Evolutionary conservation across 306 rosid genomes (phyloP).

Genomic region (Hylodesmum podocarpum): DNA sequence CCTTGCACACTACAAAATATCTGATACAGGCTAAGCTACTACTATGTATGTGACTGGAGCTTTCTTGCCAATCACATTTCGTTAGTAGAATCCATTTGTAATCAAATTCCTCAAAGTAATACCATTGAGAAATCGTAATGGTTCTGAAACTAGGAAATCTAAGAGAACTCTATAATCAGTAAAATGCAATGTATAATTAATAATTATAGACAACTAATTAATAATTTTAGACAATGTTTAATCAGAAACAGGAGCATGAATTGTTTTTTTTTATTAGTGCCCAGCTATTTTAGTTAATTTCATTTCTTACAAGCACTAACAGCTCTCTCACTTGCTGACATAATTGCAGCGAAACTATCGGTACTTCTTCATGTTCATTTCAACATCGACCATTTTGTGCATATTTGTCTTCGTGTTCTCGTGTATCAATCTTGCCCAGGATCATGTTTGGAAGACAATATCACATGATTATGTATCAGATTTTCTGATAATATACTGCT

Average conservation of each 20-base stretch:
- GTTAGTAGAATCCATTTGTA: neutral
- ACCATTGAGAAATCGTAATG: neutral
- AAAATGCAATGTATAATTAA: neutral
- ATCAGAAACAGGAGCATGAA: constrained; percentile 1
- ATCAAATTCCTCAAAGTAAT: neutral
- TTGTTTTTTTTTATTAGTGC: neutral
- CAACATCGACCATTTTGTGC: constrained; percentile 88
- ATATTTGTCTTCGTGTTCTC: constrained; percentile 68
- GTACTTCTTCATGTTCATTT: constrained; percentile 84
- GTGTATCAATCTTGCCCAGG: constrained; percentile 48
- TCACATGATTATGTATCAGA: constrained; percentile 59
- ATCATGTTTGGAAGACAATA: constrained; percentile 40
- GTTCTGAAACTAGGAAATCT: neutral
- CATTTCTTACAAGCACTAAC: constrained; percentile 35
- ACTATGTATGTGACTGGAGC: neutral
- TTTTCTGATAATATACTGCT: constrained; percentile 71
- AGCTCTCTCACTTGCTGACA: constrained; percentile 9
- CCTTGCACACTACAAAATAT: neutral
- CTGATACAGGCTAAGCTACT: neutral
- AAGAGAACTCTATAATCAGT: neutral
- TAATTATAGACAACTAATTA: neutral
- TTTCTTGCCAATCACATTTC: neutral
- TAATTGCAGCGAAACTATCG: constrained; percentile 90
- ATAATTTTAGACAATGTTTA: neutral
- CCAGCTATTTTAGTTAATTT: constrained; percentile 11